Evolutionary conservation across 2,329 filamentous ascomycete species (phyloP), one percentile per base, ranked within the genome.

Genomic region (Aspergillus niger): DNA sequence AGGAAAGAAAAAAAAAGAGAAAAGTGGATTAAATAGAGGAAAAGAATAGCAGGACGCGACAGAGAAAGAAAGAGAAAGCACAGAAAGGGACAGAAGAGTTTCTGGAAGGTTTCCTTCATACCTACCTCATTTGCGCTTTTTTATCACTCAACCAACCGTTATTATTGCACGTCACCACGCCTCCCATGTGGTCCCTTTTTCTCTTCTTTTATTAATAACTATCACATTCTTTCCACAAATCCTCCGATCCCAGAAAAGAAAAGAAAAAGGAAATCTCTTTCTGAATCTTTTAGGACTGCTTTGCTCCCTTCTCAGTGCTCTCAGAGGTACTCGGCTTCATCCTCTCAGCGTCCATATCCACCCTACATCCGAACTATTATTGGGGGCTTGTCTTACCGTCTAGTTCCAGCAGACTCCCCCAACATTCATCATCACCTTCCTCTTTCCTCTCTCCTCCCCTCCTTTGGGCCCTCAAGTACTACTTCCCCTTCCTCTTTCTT

Each of bases 101-200:
- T 53, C 58, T 60, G 54, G 58, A 60, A 60, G 58, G 58, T 59
- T 61, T 55, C 39, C 38, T 53, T 53, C 55, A 55, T 59, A 39
- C 53, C 51, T 51, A 30, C 20, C 26, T 36, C 15, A 28, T 58
- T 36, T 55, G 39, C n/a, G 53, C 36, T 41, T 55, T 47, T 50
- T 38, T 52, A 54, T 49, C 48, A 56, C 41, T 55, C 47, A 53
- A 57, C 54, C 24, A 32, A 54, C 50, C 43, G 53, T 56, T 41
- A 44, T 54, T 60, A 56, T 63, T 65, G 59, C 57, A 66, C 63
- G 59, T 66, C 64, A 66, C 52, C 51, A 58, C 57, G 26, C 41
- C 59, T 55, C 59, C 61, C 61, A 65, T 66, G 58, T 65, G 63
- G 64, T 61, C 57, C 61, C 64, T 63, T 61, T 63, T 61, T 41